A percentile compares a stretch with the other conserved stretches of the same genome.
phyloP scores from a whole-genome alignment of 148 eudicot species.

The Diospyros lotus region DNA sequence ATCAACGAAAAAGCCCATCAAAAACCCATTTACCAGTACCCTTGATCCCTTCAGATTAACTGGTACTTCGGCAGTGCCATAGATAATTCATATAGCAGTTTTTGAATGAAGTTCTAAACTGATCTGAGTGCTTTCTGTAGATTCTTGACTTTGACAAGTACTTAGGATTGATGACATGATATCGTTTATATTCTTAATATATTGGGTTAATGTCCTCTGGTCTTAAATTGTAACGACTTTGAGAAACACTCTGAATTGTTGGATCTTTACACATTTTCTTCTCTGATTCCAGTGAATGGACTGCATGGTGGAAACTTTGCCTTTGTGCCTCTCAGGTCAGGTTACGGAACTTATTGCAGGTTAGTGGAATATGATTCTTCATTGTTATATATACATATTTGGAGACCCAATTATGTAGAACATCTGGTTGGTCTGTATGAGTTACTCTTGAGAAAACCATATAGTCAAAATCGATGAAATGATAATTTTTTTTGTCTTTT shows the following conservation, averaged over 20 bases:
- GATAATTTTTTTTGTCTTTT: not conserved
- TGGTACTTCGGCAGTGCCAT: not conserved
- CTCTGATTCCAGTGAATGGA: constrained; percentile 8
- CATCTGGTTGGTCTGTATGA: constrained; percentile 1
- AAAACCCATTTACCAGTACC: too few species aligned
- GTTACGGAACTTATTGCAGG: constrained; percentile 11
- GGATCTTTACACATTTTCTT: not conserved
- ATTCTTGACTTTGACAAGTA: not conserved
- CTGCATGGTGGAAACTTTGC: constrained; percentile 4
- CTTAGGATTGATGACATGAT: not conserved
- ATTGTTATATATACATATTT: constrained; percentile 7
- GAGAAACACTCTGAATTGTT: not conserved
- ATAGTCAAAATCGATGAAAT: not conserved
- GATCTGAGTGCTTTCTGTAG: not conserved
- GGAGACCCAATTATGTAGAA: constrained; percentile 13
- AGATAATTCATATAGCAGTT: not conserved
- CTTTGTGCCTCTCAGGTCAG: not conserved
- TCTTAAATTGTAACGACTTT: not conserved
- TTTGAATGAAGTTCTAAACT: not conserved
- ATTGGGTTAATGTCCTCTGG: not conserved
- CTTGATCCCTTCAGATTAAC: too few species aligned
- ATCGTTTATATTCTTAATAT: not conserved
- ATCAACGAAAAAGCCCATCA: too few species aligned
- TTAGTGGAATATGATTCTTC: constrained; percentile 11
- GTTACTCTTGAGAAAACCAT: not conserved